Percentiles rank a stretch among this genome's conserved stretches.
These are phyloP conservation scores for Ogataea ramenticola DNA, from an alignment of 805 yeast genomes.

Conservation along the genomic window DNA sequence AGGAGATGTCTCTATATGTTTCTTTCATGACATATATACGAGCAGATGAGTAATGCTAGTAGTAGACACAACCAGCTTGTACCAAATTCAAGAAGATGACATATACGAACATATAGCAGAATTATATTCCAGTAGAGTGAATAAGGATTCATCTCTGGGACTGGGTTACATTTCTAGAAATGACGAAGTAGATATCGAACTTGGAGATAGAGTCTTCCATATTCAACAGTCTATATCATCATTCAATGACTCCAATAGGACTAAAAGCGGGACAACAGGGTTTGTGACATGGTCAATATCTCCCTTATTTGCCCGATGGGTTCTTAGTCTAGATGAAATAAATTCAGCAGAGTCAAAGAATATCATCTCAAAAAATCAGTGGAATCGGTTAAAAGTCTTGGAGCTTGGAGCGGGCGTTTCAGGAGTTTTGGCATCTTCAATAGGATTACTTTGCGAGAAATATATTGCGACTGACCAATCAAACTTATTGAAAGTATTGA, in stretches of 20 bases:
- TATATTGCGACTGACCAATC: constrained; percentile 56
- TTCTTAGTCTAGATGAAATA: constrained; percentile 19
- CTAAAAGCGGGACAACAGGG: constrained; percentile 46
- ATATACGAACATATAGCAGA: constrained; percentile 22
- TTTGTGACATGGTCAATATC: constrained; percentile 56
- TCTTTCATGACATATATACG: neutral
- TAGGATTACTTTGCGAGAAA: constrained; percentile 26
- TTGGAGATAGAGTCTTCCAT: constrained; percentile 13
- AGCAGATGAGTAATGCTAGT: neutral
- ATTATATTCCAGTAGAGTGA: constrained; percentile 13
- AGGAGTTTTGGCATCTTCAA: constrained; percentile 38
- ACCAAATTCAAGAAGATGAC: constrained; percentile 3
- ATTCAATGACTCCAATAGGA: constrained; percentile 22
- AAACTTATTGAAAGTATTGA: constrained; percentile 43
- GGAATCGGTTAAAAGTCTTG: constrained; percentile 27
- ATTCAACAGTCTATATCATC: constrained; percentile 27
- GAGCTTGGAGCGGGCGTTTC: constrained; percentile 62
- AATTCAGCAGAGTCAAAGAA: neutral
- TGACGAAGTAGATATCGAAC: constrained; percentile 9
- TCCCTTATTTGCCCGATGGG: constrained; percentile 46
- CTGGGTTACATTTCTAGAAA: constrained; percentile 20
- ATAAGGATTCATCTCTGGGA: constrained; percentile 15
- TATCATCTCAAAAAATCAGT: constrained; percentile 21
- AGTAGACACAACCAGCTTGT: neutral
- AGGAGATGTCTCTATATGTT: too few relatives aligned